Base-by-base conservation (phyloP, 148 eudicot genomes). In the Diospyros kaki region DNA sequence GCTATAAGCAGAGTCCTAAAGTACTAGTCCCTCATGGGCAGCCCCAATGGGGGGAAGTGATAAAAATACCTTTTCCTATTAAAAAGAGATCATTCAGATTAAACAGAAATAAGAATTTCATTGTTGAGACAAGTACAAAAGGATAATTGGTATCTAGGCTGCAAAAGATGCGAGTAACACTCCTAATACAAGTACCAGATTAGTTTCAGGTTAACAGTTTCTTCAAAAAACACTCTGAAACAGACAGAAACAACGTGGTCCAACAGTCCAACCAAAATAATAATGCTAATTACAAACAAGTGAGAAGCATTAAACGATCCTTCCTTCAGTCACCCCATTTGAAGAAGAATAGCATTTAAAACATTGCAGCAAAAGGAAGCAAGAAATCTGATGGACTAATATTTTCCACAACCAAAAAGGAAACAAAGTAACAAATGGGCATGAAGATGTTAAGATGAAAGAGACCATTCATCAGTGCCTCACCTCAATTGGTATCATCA, bases 401-500 rank as follows among this genome's bases (percentile, higher is more conserved):
- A 12, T 28, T 28, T 28, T 45, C 69, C 69, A 15, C 71, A 17
- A 67, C 38, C 50, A 13, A 45, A 42, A 69, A 55, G 28, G n/a
- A 17, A 15, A 58, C 63, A 66, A 15, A 43, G 12, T n/a, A 58
- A 55, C 44, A 64, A 14, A 53, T 38, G 56, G 63, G 64, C 51
- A 70, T 14, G 45, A 68, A 28, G 40, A 5, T 17, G 45, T 13
- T 65, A 60, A 7, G 40, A 46, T 56, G 60, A 71, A 40, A 54
- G 41, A 11, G 68, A 53, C 46, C 38, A 59, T 56, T 43, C 41
- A 46, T 11, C 71, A 56, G n/a, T 66, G 71, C 79, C 84, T 74
- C 58, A 95, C 97, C 96, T 95, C 97, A 78, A 76, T 77, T 53
- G 87, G 78, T 56, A 91, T 85, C 99, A 89, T 90, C 81, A 95